These are phyloP conservation scores for Pythium sukuiense DNA, from an alignment of 352 stramenopile species.

Conservation along the genomic window DNA sequence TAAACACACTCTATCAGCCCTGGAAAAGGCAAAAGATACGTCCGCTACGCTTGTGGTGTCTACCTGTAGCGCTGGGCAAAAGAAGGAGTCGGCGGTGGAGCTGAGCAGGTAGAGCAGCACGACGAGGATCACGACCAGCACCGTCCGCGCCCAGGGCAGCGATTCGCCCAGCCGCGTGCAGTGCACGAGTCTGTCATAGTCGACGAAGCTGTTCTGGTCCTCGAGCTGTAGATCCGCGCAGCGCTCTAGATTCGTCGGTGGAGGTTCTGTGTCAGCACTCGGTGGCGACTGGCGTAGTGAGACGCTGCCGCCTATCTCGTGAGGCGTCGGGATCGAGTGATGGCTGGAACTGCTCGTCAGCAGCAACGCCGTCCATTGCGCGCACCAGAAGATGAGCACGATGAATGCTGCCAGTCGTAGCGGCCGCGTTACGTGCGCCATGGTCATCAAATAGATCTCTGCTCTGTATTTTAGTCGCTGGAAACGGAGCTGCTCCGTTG, in stretches of 20 bases:
- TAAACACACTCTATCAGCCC: not conserved
- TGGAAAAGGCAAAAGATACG: no score
- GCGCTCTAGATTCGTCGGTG: not conserved
- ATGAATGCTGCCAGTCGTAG: conserved; percentile 9
- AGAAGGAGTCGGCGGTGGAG: conserved; percentile 83
- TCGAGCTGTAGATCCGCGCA: conserved; percentile 9
- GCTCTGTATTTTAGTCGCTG: not conserved
- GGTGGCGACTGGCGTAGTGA: not conserved
- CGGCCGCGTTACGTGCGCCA: conserved; percentile 9
- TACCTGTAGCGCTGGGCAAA: conserved; percentile 72
- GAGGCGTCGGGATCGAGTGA: not conserved
- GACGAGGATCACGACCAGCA: conserved; percentile 51
- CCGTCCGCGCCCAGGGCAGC: conserved; percentile 33
- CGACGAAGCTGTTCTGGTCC: conserved; percentile 43
- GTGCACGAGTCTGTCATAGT: conserved; percentile 68
- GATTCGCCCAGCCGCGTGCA: conserved; percentile 54
- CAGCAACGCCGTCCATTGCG: not conserved
- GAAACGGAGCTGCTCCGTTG: not conserved
- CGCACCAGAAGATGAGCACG: conserved; percentile 3
- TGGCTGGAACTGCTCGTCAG: not conserved
- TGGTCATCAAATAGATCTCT: not conserved
- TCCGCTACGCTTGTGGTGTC: not conserved
- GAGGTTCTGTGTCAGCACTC: not conserved
- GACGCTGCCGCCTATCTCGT: conserved; percentile 2
- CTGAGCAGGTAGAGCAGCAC: conserved; percentile 76